Conservation (phyloP, 2,329 filamentous ascomycete species). For the Ceratocystiopsis minuta region DNA sequence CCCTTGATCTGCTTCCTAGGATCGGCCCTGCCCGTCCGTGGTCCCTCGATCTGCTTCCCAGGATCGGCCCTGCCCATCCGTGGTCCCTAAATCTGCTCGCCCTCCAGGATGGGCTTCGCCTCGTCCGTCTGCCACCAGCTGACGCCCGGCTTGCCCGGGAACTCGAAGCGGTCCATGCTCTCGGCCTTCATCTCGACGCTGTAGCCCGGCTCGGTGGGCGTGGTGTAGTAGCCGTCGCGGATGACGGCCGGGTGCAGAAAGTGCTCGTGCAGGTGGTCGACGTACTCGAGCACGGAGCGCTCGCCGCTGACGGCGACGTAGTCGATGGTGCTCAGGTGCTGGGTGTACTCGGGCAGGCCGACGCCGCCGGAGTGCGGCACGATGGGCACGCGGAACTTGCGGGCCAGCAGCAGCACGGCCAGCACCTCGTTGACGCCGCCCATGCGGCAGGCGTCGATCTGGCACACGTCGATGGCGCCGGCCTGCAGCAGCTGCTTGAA, state of each 20-base stretch:
- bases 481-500: constrained; percentile 80
- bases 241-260: constrained; percentile 69
- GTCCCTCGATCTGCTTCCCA: constrained; percentile 38
- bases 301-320: constrained; percentile 75
- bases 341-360: constrained; percentile 81
- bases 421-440: constrained; percentile 85
- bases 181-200: constrained; percentile 85
- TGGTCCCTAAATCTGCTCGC: constrained; percentile 29
- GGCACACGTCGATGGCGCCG: constrained; percentile 71
- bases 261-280: constrained; percentile 87
- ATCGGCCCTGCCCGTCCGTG: too few species aligned
- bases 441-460: constrained; percentile 78
- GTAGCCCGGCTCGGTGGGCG: constrained; percentile 67
- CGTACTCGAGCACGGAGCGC: constrained; percentile 71
- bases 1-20: too few species aligned
- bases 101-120: constrained; percentile 56
- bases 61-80: constrained; percentile 39
- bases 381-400: constrained; percentile 61
- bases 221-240: constrained; percentile 74
- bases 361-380: constrained; percentile 84
- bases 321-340: constrained; percentile 83
- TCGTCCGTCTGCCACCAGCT: constrained; percentile 77
- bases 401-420: constrained; percentile 74
- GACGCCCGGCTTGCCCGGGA: constrained; percentile 57
- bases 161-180: constrained; percentile 66